phyloP scores from a whole-genome alignment of 2,329 filamentous ascomycete genomes.

The Neofusicoccum parvum region DNA sequence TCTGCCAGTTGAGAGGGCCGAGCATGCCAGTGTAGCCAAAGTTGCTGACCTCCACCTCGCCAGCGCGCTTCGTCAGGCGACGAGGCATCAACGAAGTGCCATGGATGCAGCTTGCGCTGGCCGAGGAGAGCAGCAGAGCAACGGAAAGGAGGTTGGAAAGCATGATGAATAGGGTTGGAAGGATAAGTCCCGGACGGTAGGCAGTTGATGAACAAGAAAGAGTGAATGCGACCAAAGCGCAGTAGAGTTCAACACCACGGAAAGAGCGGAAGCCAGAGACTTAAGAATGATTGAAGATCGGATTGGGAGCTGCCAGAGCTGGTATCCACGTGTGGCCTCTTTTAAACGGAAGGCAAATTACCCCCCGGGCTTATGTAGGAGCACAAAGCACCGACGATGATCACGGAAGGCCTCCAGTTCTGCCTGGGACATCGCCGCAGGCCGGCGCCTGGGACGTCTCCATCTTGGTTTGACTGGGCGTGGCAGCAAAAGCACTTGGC shows the following conservation, averaged over 20 bases:
- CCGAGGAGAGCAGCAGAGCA: conserved; percentile 19
- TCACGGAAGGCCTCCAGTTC: not conserved
- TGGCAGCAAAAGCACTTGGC: conserved; percentile 7
- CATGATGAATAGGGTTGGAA: not conserved
- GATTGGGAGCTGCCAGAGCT: conserved; percentile 1
- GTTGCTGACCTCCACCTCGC: conserved; percentile 35
- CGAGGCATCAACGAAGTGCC: conserved; percentile 41
- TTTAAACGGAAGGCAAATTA: conserved; percentile 3
- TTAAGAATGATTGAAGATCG: not conserved
- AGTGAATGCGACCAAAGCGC: not conserved
- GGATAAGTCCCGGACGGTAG: not conserved
- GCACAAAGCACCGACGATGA: conserved; percentile 7
- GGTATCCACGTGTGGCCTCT: not conserved
- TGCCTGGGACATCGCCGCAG: not conserved
- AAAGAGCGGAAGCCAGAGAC: not conserved
- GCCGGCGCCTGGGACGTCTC: not conserved
- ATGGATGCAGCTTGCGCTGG: conserved; percentile 44
- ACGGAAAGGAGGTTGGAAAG: not conserved
- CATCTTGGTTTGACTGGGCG: conserved; percentile 17
- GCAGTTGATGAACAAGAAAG: not conserved
- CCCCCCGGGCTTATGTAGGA: not conserved
- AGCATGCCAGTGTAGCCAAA: conserved; percentile 47
- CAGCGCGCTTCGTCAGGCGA: conserved; percentile 31
- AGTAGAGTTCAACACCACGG: conserved; percentile 1
- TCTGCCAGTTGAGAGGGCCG: conserved; percentile 58